A percentile compares a stretch with the other conserved stretches of the same genome.
These are phyloP conservation scores for Phialophora expanda DNA, from an alignment of 2,329 filamentous ascomycete genomes.

Conservation along the genomic window DNA sequence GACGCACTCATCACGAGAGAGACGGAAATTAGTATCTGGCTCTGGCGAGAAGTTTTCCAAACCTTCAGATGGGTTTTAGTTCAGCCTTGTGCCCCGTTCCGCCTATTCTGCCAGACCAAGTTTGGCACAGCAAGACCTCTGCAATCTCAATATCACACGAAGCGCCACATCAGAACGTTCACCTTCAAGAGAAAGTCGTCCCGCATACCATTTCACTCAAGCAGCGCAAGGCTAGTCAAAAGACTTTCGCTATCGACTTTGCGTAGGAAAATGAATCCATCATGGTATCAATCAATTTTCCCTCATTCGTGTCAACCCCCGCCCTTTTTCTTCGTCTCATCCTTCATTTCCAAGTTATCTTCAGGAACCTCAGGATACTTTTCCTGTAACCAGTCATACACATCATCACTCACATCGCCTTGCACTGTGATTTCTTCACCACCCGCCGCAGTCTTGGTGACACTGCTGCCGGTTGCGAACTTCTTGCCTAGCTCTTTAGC, in stretches of 20 bases:
- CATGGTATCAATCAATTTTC: background rate
- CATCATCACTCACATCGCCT: slow-evolving; percentile 93
- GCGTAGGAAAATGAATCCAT: background rate
- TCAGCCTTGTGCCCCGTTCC: background rate
- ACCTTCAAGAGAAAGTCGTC: background rate
- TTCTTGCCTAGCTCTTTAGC: slow-evolving; percentile 98
- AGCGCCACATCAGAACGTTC: background rate
- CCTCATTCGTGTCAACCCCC: background rate
- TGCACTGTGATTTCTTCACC: slow-evolving; percentile 98
- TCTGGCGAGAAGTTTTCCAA: background rate
- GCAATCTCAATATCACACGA: background rate
- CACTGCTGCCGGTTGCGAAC: slow-evolving; percentile 90
- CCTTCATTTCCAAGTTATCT: slow-evolving; percentile 95
- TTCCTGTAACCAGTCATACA: slow-evolving; percentile 87
- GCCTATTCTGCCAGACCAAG: background rate
- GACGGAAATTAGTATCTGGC: background rate
- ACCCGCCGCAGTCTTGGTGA: slow-evolving; percentile 84
- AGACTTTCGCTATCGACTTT: background rate
- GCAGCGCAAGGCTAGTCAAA: background rate
- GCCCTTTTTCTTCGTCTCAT: slow-evolving; percentile 85
- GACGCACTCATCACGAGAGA: background rate
- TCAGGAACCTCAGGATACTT: slow-evolving; percentile 85
- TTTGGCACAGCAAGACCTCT: background rate
- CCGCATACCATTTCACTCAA: background rate
- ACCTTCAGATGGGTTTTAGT: background rate